Evolutionary conservation across 768 basidiomycete species (phyloP), one percentile per base, ranked within the genome.

Genomic region (Xanthoconium purpureum): DNA sequence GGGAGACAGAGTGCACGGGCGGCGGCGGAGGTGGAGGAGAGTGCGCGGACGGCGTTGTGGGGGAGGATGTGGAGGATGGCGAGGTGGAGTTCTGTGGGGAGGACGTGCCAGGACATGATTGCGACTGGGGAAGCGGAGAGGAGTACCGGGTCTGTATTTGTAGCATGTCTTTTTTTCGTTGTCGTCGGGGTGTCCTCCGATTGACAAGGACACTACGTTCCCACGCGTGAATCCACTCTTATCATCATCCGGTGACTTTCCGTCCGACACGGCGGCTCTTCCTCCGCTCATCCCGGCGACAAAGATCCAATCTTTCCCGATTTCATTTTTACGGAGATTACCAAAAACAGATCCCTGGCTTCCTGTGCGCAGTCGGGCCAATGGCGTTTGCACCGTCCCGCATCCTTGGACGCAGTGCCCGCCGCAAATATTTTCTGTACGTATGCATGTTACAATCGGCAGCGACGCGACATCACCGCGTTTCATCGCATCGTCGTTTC

Each of bases 71-170:
- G 79, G 45, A 85, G 71, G 67, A 90, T 63, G 29, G 79, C 73
- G 62, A 85, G 76, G 71, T 82, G 83, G 69, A 90, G 82, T 60
- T 90, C 88, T 0, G 75, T 74, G 44, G 88, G 88, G 60, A 90
- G 84, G 24, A 68, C 48, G 57, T 76, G 64, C 88, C 88, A 89
- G 48, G 71, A 56, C 57, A 69, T 63, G 50, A 13, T 39, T 20
- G 47, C 4, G 7, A 15, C 24, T 10, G 17, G 7, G 18, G 29
- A 24, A 12, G 10, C 37, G 7, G 24, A 14, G 4, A 6, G 20
- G 3, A 33, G 32, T 39, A 29, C 5, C 3, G 8, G 18, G 5
- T 6, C 18, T 9, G 32, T 47, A 47, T 47, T 47, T 47, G 17
- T 47, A 7, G 1, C 14, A 17, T 15, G 18, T 14, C 24, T 42